Evolutionary conservation across 352 stramenopile species (phyloP).

Genomic region (Pythium rishiriense): DNA sequence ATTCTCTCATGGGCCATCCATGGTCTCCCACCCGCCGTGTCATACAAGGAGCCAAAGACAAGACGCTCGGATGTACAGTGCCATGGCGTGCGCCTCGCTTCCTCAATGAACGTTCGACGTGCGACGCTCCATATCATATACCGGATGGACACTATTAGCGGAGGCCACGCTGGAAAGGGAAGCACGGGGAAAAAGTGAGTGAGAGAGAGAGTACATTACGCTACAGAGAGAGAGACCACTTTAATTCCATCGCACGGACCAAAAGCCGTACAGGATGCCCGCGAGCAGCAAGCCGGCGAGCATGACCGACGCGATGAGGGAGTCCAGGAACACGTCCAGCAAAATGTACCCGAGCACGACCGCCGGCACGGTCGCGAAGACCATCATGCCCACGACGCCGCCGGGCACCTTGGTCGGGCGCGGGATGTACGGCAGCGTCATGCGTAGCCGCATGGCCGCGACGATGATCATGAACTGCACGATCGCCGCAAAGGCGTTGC

Average conservation of each 20-base stretch:
- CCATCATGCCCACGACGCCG: conserved; percentile 23
- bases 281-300: conserved; percentile 13
- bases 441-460: conserved; percentile 82
- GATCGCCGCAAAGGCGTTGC: conserved; percentile 83
- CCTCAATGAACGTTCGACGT: no score
- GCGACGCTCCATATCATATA: no score
- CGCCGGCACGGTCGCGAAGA: conserved; percentile 12
- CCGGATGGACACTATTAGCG: no score
- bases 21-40: no score
- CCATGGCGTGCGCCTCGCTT: no score
- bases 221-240: neutral
- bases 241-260: conserved; percentile 26
- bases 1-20: no score
- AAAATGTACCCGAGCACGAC: conserved; percentile 28
- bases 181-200: neutral
- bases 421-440: conserved; percentile 46
- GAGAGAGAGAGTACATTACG: neutral
- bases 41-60: no score
- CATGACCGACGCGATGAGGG: conserved; percentile 16
- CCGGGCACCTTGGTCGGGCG: conserved; percentile 41
- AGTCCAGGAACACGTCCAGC: conserved; percentile 23
- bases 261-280: conserved; percentile 24
- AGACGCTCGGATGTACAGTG: no score
- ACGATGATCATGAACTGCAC: conserved; percentile 82
- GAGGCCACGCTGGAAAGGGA: no score